Evolutionary conservation across 176 grass and related monocot species (phyloP).

Genomic region (Microstegium vimineum): DNA sequence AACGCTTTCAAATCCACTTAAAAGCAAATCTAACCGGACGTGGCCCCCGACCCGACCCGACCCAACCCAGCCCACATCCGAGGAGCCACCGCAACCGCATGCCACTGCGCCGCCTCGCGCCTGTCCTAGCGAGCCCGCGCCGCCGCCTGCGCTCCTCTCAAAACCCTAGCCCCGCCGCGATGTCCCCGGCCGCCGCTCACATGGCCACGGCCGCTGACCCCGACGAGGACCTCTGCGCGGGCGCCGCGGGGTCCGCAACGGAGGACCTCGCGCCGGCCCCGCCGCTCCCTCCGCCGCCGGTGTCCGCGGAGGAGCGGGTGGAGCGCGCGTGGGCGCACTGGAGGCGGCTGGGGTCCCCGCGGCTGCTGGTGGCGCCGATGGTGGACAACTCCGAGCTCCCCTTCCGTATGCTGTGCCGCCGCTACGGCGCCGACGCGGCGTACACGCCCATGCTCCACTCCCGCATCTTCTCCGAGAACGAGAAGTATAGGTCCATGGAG

Average conservation of each 20-base stretch:
- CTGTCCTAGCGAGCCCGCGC: constrained; percentile 13
- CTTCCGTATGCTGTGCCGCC: constrained; percentile 90
- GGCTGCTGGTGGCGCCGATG: constrained; percentile 79
- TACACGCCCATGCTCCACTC: constrained; percentile 99
- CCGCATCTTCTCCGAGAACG: constrained; percentile 90
- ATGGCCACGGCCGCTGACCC: constrained; percentile 22
- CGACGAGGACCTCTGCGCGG: constrained; percentile 41
- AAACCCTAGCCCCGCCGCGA: constrained; percentile 64
- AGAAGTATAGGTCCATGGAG: constrained; percentile 88
- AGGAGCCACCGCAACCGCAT: constrained; percentile 6
- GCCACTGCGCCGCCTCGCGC: constrained; percentile 11
- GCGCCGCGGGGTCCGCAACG: not conserved
- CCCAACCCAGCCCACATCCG: not conserved
- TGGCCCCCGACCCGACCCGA: not conserved
- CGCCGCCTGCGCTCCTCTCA: constrained; percentile 32
- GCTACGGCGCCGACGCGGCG: constrained; percentile 66
- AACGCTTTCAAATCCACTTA: not conserved
- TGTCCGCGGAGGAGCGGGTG: constrained; percentile 45
- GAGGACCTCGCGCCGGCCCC: constrained; percentile 5
- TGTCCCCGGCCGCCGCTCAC: constrained; percentile 47
- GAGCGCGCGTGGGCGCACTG: constrained; percentile 91
- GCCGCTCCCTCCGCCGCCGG: constrained; percentile 16
- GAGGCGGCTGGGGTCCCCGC: constrained; percentile 60
- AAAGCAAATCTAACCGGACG: not conserved
- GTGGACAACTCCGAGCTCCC: constrained; percentile 97